Evolutionary conservation across 140 eudicot genomes (phyloP), one percentile per base, ranked within the genome.

Genomic region (Ambrosia hybrid): DNA sequence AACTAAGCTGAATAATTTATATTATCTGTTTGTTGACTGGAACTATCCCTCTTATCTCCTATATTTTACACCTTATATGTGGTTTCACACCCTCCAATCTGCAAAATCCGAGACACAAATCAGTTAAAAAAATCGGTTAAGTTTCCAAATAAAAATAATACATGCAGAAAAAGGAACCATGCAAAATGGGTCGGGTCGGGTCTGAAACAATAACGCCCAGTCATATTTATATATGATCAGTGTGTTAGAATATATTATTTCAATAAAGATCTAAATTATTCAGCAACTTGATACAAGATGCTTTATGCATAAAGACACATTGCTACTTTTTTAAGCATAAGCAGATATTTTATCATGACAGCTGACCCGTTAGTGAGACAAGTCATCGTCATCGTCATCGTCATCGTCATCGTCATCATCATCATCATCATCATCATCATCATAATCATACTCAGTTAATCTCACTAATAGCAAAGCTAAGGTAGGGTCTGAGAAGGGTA

Each of bases 1-100:
- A 65, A 72, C 75, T 58, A 65, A 68, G 63, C 65, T 75, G 79
- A 68, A 75, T 75, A 75, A 62, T 52, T 64, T 77, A 63, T 77
- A 77, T 30, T 43, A 51, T 76, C 46, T 76, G 76, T 70, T 55
- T 67, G 67, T 69, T 70, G 46, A 61, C 81, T 61, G 48, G 53
- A 71, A 77, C 81, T 77, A 49, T 36, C 72, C 45, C 70, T 76
- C 26, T 21, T 38, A 39, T 69, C 57, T 58, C 33, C 67, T 51
- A 49, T 69, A 69, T 76, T 62, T 51, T 62, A 77, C 76, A 70
- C 4, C 51, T 62, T 72, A 75, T 72, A 75, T 66, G 26, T 21
- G 26, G 15, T 26, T 75, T 55, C 77, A 48, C 76, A 21, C 51
- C 76, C 58, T 74, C 65, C 79, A 74, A 38, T 55, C 79, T 77